These are phyloP conservation scores for Fusarium mexicanum DNA, from an alignment of 2,329 filamentous ascomycete species.

Conservation along the genomic window DNA sequence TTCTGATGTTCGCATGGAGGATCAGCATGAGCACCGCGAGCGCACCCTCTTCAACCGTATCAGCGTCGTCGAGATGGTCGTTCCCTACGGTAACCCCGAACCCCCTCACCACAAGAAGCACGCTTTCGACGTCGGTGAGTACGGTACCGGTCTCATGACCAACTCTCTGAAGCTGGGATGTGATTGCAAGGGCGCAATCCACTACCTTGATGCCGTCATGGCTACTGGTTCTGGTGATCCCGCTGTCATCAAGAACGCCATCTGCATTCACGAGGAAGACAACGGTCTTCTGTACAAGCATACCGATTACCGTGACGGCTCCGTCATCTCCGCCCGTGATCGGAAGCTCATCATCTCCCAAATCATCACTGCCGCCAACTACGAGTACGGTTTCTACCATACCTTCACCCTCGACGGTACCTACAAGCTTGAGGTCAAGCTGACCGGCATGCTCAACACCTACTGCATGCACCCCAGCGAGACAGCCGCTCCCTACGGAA, in stretches of 20 bases:
- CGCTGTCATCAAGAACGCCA: slow-evolving; percentile 88
- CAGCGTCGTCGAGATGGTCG: slow-evolving; percentile 75
- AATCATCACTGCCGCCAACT: slow-evolving; percentile 73
- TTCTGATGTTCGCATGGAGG: slow-evolving; percentile 74
- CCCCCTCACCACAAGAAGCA: slow-evolving; percentile 84
- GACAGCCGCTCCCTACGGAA: slow-evolving; percentile 65
- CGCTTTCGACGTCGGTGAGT: slow-evolving; percentile 83
- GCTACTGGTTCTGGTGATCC: slow-evolving; percentile 82
- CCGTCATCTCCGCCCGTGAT: slow-evolving; percentile 65
- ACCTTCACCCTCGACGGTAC: slow-evolving; percentile 67
- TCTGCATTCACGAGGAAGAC: slow-evolving; percentile 79
- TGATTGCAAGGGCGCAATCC: slow-evolving; percentile 90
- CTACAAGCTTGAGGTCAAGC: slow-evolving; percentile 67
- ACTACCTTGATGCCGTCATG: slow-evolving; percentile 90
- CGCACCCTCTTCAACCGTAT: slow-evolving; percentile 74
- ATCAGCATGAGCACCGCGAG: slow-evolving; percentile 50
- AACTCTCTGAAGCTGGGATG: slow-evolving; percentile 82
- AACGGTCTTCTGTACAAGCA: slow-evolving; percentile 73
- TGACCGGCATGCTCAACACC: slow-evolving; percentile 59
- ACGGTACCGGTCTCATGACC: slow-evolving; percentile 85
- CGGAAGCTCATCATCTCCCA: slow-evolving; percentile 70
- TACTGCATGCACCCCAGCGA: slow-evolving; percentile 53
- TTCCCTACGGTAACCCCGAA: slow-evolving; percentile 81
- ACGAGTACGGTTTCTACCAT: slow-evolving; percentile 63
- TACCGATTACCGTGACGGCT: slow-evolving; percentile 68